Conservation (phyloP, 2,329 filamentous ascomycete species). For the Didymellaceae sp. region DNA sequence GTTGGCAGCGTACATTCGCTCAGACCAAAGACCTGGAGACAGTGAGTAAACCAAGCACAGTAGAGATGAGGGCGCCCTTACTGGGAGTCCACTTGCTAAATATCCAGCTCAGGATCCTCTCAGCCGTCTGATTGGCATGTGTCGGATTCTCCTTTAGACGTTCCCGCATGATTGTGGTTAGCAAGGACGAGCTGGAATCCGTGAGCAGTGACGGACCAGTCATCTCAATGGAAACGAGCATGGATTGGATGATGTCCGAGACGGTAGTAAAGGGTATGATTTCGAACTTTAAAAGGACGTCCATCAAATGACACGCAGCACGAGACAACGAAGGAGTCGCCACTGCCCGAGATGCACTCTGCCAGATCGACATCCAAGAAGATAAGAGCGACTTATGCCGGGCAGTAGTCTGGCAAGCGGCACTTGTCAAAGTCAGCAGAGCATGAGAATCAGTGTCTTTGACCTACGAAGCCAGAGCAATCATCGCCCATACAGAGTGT, state of each 20-base stretch:
- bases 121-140: conserved; percentile 70
- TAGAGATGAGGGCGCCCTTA: conserved; percentile 51
- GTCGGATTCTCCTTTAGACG: conserved; percentile 72
- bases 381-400: conserved; percentile 45
- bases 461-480: conserved; percentile 78
- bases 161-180: conserved; percentile 71
- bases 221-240: conserved; percentile 78
- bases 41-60: conserved; percentile 16
- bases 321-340: conserved; percentile 75
- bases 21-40: conserved; percentile 55
- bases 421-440: conserved; percentile 22
- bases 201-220: conserved; percentile 79
- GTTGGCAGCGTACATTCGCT: conserved; percentile 70
- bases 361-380: conserved; percentile 78
- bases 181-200: conserved; percentile 79
- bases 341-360: conserved; percentile 72
- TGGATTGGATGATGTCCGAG: conserved; percentile 72
- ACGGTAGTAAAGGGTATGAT: conserved; percentile 73
- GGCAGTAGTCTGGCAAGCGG: conserved; percentile 39
- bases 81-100: conserved; percentile 82
- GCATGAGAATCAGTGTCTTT: neutral
- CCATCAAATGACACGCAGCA: conserved; percentile 76
- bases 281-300: conserved; percentile 68
- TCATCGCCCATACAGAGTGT: conserved; percentile 78
- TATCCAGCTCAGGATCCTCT: conserved; percentile 80